Evolutionary conservation across 345 rosid species (phyloP).

Genomic region (Lepidium sativum): DNA sequence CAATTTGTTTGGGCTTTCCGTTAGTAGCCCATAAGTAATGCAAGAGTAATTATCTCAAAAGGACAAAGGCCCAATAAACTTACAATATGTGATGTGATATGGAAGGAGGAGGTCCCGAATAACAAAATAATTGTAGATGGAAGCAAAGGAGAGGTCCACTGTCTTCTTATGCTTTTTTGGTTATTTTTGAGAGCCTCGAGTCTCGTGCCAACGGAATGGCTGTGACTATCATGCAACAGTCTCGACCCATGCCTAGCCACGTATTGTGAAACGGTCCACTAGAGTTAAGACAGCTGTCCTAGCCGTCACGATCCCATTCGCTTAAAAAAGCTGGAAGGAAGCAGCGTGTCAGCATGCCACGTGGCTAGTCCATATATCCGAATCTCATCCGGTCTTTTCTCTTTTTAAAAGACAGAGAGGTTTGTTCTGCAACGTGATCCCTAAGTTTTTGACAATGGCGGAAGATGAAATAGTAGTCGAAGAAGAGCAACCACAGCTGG

Average conservation of each 20-base stretch:
- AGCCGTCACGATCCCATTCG: not conserved
- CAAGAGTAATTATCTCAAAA: too few relatives aligned
- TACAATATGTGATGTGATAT: too few relatives aligned
- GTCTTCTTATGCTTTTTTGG: too few relatives aligned
- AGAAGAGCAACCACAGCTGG: conserved; percentile 10
- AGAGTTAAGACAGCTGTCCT: not conserved
- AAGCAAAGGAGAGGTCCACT: too few relatives aligned
- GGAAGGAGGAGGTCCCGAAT: too few relatives aligned
- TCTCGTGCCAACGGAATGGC: conserved; percentile 16
- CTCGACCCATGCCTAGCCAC: conserved; percentile 12
- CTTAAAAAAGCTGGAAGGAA: not conserved
- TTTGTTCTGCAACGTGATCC: not conserved
- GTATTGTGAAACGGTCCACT: conserved; percentile 4
- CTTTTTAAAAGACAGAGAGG: not conserved
- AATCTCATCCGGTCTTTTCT: not conserved
- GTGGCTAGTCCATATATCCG: not conserved
- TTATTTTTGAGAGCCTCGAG: too few relatives aligned
- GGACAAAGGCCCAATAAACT: too few relatives aligned
- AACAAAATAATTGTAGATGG: too few relatives aligned
- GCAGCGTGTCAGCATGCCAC: conserved; percentile 5
- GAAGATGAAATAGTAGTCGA: conserved; percentile 20
- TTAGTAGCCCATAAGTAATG: too few relatives aligned
- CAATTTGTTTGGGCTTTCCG: too few relatives aligned
- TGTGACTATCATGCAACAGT: not conserved
- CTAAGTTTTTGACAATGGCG: conserved; percentile 1